Conservation (phyloP, 441 rosid genomes). For the Codiaeum variegatum region DNA sequence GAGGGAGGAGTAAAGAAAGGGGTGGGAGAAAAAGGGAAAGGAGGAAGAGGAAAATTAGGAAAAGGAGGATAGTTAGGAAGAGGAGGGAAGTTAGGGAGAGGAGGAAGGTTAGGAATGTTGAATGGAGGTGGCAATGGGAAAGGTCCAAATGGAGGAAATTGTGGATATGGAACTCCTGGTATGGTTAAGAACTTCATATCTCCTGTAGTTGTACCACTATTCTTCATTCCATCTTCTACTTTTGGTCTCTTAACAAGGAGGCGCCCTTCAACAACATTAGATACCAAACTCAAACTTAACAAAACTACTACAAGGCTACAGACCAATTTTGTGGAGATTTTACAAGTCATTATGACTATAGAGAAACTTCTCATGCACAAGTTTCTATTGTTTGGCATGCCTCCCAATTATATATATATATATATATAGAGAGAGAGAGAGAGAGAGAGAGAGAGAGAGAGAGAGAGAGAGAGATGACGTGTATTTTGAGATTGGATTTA, state of each 20-base stretch:
- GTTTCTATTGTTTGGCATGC: not conserved
- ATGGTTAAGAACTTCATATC: slow-evolving; percentile 11
- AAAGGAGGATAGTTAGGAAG: slow-evolving; percentile 20
- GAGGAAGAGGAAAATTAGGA: slow-evolving; percentile 14
- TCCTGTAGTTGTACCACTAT: not conserved
- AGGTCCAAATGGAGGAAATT: not conserved
- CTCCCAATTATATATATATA: not conserved
- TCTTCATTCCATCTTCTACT: slow-evolving; percentile 5
- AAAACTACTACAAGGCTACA: not conserved
- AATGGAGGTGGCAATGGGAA: slow-evolving; percentile 19
- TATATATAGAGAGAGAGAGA: too few species aligned
- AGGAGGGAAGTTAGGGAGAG: slow-evolving; percentile 16
- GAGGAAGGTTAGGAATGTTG: slow-evolving; percentile 19
- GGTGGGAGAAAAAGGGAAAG: slow-evolving; percentile 17
- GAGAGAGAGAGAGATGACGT: too few species aligned
- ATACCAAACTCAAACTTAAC: slow-evolving; percentile 6
- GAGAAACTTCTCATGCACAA: not conserved
- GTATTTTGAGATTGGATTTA: too few species aligned
- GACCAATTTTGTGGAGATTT: not conserved
- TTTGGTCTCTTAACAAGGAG: not conserved
- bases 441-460: too few species aligned
- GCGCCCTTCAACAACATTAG: slow-evolving; percentile 2
- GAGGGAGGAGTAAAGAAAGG: slow-evolving; percentile 18
- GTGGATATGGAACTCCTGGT: slow-evolving; percentile 2
- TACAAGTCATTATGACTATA: not conserved